phyloP scores from a whole-genome alignment of 2,329 filamentous ascomycete species.

The Hypoxylon sp. region DNA sequence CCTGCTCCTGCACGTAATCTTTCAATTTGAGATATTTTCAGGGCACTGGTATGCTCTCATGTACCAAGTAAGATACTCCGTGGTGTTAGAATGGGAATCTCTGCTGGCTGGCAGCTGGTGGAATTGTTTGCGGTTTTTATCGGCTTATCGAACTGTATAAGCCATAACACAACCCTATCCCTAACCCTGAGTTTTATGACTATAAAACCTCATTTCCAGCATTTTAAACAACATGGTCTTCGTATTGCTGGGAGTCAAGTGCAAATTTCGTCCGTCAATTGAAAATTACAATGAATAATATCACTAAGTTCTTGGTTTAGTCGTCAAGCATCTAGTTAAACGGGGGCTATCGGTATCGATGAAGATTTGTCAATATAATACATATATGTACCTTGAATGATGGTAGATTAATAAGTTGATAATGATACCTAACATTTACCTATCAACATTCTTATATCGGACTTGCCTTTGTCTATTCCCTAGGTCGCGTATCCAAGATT shows the following conservation, averaged over 20 bases:
- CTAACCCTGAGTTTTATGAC: conserved; percentile 1
- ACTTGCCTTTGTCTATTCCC: neutral
- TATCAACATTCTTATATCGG: neutral
- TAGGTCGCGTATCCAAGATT: neutral
- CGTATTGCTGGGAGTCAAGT: too few species aligned
- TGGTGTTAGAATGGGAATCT: neutral
- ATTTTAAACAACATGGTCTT: too few species aligned
- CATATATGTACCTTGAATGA: too few species aligned
- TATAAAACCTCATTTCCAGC: too few species aligned
- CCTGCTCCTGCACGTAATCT: conserved; percentile 6
- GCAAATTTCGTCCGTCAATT: too few species aligned
- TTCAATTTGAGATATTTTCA: conserved; percentile 13
- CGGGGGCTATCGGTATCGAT: too few species aligned
- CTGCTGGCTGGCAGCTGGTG: conserved; percentile 10
- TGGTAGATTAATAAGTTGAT: too few species aligned
- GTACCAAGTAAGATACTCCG: conserved; percentile 25
- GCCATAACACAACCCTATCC: conserved; percentile 1
- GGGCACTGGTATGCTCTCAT: neutral
- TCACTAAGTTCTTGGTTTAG: too few species aligned
- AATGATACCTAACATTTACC: neutral
- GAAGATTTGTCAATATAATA: too few species aligned
- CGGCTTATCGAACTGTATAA: conserved; percentile 12
- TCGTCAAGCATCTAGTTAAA: too few species aligned
- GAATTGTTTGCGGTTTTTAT: conserved; percentile 4
- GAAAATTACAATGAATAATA: too few species aligned